A percentile compares a stretch with the other conserved stretches of the same genome.
These are phyloP conservation scores for Hymenoscyphus repandus DNA, from an alignment of 2,329 filamentous ascomycete genomes.

Conservation along the genomic window DNA sequence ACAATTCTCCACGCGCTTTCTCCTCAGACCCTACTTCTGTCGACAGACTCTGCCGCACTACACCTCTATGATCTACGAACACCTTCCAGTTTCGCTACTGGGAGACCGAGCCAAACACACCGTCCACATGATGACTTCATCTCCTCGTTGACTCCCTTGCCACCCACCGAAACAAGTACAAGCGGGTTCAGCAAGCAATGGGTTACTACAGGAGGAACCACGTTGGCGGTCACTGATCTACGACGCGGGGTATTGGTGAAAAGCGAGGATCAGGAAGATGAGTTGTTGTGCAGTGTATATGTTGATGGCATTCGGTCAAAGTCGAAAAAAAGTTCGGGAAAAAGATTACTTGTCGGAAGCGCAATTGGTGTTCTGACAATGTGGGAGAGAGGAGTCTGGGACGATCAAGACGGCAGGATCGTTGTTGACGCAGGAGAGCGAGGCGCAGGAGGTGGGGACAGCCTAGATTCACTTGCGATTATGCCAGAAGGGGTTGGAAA, in stretches of 20 bases:
- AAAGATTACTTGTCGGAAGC: conserved; percentile 69
- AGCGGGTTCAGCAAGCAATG: conserved; percentile 92
- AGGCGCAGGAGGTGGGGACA: conserved; percentile 63
- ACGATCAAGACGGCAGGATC: conserved; percentile 88
- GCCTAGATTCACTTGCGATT: conserved; percentile 70
- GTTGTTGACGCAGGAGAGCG: conserved; percentile 60
- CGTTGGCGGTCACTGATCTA: conserved; percentile 83
- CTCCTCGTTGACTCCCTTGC: conserved; percentile 79
- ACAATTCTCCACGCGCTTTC: conserved; percentile 78
- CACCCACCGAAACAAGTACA: conserved; percentile 72
- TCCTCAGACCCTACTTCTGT: conserved; percentile 81
- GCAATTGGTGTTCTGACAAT: conserved; percentile 79
- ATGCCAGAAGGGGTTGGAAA: conserved; percentile 66
- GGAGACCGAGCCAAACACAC: conserved; percentile 71
- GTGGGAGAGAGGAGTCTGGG: conserved; percentile 94
- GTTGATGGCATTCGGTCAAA: conserved; percentile 68
- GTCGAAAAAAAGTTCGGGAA: conserved; percentile 60
- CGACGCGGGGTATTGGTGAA: conserved; percentile 79
- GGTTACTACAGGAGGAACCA: conserved; percentile 88
- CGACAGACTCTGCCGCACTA: conserved; percentile 82
- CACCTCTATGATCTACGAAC: conserved; percentile 82
- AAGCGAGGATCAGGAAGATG: conserved; percentile 93
- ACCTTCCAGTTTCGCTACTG: conserved; percentile 44
- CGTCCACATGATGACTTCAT: conserved; percentile 91
- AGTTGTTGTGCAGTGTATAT: conserved; percentile 76